phyloP scores from a whole-genome alignment of 2,329 filamentous ascomycete species.

The Verticillium isaacii region DNA sequence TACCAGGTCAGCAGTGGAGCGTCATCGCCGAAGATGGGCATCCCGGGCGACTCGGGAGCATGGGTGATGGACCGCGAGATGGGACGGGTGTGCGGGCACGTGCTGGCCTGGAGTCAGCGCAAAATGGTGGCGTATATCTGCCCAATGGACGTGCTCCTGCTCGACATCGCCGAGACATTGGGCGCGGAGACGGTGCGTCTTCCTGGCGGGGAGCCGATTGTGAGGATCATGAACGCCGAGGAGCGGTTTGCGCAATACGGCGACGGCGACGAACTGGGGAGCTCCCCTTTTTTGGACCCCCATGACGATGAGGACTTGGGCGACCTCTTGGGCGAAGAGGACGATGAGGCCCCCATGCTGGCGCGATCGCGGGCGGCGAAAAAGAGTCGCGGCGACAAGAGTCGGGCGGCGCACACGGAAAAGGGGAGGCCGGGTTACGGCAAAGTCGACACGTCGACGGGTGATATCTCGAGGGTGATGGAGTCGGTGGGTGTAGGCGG shows the following conservation, averaged over 20 bases:
- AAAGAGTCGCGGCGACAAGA: background rate
- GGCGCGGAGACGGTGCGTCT: slow-evolving; percentile 66
- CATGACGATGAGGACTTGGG: slow-evolving; percentile 19
- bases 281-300: slow-evolving; percentile 11
- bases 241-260: slow-evolving; percentile 3
- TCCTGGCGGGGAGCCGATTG: slow-evolving; percentile 51
- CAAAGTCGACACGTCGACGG: background rate
- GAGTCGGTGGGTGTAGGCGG: slow-evolving; percentile 26
- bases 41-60: slow-evolving; percentile 87
- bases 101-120: slow-evolving; percentile 79
- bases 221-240: slow-evolving; percentile 19
- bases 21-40: slow-evolving; percentile 38
- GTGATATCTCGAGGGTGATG: slow-evolving; percentile 17
- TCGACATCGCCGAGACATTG: slow-evolving; percentile 78
- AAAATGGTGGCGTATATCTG: slow-evolving; percentile 87
- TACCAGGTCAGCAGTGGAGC: slow-evolving; percentile 49
- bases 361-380: background rate
- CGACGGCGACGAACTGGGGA: slow-evolving; percentile 7
- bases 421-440: background rate
- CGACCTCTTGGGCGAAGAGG: slow-evolving; percentile 23
- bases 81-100: slow-evolving; percentile 83
- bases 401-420: background rate
- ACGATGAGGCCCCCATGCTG: slow-evolving; percentile 9
- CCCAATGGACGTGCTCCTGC: slow-evolving; percentile 85
- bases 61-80: slow-evolving; percentile 81